Percentiles rank a stretch among this genome's conserved stretches.
Conservation (phyloP, 495 filamentous ascomycete genomes). For the Paragyromitra xinjiangensis region DNA sequence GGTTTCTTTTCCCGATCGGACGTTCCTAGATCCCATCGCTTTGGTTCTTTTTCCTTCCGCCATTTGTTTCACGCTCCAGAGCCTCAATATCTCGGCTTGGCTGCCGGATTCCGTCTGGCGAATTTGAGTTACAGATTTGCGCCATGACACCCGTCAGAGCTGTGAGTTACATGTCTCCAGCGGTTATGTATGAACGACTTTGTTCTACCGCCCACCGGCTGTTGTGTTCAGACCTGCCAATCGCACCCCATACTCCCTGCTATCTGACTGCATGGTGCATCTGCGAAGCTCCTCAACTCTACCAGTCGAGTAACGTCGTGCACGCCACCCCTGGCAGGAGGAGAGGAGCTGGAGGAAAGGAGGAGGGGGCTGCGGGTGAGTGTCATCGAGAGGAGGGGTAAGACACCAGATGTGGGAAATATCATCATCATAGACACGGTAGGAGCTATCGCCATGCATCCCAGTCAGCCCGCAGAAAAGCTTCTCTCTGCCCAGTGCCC, state of each 20-base stretch:
- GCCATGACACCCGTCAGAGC: conserved; percentile 1
- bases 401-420: conserved; percentile 18
- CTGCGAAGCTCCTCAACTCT: conserved; percentile 4
- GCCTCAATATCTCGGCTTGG: conserved; percentile 35
- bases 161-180: conserved; percentile 4
- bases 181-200: conserved; percentile 17
- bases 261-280: conserved; percentile 35
- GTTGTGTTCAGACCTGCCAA: conserved; percentile 41
- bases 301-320: conserved; percentile 15
- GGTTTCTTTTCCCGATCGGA: neutral
- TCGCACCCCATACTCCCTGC: conserved; percentile 29
- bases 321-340: conserved; percentile 32
- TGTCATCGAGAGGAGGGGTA: conserved; percentile 43
- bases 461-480: conserved; percentile 26
- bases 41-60: neutral
- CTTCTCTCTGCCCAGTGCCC: conserved; percentile 31
- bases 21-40: neutral
- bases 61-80: neutral
- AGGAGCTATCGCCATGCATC: conserved; percentile 27
- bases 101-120: conserved; percentile 27
- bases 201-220: conserved; percentile 41
- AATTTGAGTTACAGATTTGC: conserved; percentile 22
- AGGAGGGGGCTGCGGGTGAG: conserved; percentile 25
- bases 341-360: neutral
- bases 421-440: conserved; percentile 37